Evolutionary conservation across 805 yeast species (phyloP).

Genomic region (Isabelozyma heimii): DNA sequence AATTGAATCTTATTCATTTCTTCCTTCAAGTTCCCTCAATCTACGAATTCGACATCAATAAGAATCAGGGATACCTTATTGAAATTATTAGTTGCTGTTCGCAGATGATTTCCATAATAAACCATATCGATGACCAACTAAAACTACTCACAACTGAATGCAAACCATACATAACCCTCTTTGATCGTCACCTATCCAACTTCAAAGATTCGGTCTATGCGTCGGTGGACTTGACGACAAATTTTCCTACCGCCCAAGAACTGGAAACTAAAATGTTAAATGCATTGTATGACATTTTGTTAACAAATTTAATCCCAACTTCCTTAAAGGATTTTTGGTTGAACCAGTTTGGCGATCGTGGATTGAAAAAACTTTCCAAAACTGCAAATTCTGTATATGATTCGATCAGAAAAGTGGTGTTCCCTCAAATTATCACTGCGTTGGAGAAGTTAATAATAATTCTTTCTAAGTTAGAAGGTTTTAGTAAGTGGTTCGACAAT

Average conservation of each 20-base stretch:
- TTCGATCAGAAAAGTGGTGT: conserved; percentile 43
- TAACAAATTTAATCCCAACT: conserved; percentile 54
- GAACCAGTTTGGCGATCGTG: conserved; percentile 67
- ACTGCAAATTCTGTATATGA: conserved; percentile 53
- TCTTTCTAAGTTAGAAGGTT: conserved; percentile 40
- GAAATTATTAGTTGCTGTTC: conserved; percentile 22
- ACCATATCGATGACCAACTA: conserved; percentile 21
- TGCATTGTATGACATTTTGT: conserved; percentile 42
- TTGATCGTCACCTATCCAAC: conserved; percentile 33
- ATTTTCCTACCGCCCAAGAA: conserved; percentile 15
- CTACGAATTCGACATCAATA: neutral
- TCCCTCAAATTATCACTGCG: conserved; percentile 51
- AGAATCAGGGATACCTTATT: conserved; percentile 12
- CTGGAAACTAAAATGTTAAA: conserved; percentile 12
- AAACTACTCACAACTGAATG: conserved; percentile 15
- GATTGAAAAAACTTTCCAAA: conserved; percentile 53
- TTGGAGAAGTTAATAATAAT: conserved; percentile 53
- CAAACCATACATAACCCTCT: conserved; percentile 19
- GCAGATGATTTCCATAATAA: conserved; percentile 21
- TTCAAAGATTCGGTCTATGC: conserved; percentile 23
- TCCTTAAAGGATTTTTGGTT: conserved; percentile 57
- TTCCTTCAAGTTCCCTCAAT: neutral
- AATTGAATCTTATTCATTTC: conserved; percentile 8
- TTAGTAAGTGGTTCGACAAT: conserved; percentile 33
- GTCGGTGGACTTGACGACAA: conserved; percentile 23